Base-by-base conservation (phyloP, 1,139 yeast genomes). In the Nadsonia commutata region DNA sequence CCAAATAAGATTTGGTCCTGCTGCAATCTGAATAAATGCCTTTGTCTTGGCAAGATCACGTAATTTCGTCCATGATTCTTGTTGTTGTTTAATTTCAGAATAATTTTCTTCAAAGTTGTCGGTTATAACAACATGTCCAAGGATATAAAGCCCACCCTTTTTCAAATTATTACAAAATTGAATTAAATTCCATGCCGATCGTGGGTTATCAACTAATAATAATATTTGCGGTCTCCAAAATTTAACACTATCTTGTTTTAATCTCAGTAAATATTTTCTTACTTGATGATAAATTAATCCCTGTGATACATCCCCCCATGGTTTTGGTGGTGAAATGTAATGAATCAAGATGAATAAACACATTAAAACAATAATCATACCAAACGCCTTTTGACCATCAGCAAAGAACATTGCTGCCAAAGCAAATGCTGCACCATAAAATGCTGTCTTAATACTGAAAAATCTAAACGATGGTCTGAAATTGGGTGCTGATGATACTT, bases 241-340 rank as follows among this genome's bases (percentile, higher is more conserved):
- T 61, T 90, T 90, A 42, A 90, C 95, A 58, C 90, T 94, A 55
- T 90, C 95, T 51, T 85, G 84, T 48, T 85, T 75, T 40, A 90
- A 68, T 43, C 94, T 68, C 44, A 86, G 65, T 40, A 90, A 66
- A 56, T 90, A 90, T 57, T 90, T 90, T 49, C 98, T 69, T 3
- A 90, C 97, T 61, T 90, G 98, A 57, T 90, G 98, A 60, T 90
- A 90, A 43, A 90, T 88, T 49, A 90, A 69, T 40, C 86, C 75
- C 62, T 90, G 97, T 2, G 97, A 86, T 21, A 90, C 95, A 63
- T 90, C 98, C 31, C 98, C 98, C 84, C 95, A 90, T 36, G 86
- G 81, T 58, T 85, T 86, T 3, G 97, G 96, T 2, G 96, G 95
- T 2, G 95, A 81, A 46, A 78, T 71, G 56, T 86, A 85, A 59